Conservation (phyloP, 768 basidiomycete genomes). For the Lentinus tigrinus region DNA sequence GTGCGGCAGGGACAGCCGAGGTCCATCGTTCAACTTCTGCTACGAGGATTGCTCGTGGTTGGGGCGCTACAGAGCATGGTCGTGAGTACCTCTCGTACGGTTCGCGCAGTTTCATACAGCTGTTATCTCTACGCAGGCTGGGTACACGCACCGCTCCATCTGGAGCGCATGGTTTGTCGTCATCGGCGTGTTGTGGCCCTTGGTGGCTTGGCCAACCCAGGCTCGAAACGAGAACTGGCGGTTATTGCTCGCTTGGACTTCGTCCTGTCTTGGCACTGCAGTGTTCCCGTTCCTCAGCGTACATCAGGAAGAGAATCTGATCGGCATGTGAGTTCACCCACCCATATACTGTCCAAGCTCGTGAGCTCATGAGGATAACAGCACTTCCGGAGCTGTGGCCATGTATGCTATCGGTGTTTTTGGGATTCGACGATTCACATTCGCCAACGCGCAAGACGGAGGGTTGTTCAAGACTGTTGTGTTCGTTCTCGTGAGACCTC, state of each 20-base stretch:
- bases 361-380: background rate
- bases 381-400: conserved; percentile 40
- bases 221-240: conserved; percentile 27
- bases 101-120: background rate
- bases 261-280: conserved; percentile 51
- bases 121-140: conserved; percentile 41
- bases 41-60: conserved; percentile 35
- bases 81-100: conserved; percentile 41
- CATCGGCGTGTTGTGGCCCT: conserved; percentile 68
- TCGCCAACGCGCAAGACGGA: background rate
- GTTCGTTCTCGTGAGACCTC: conserved; percentile 4
- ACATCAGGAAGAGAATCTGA: conserved; percentile 64
- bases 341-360: background rate
- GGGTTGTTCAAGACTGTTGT: conserved; percentile 6
- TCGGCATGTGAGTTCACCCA: conserved; percentile 51
- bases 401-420: conserved; percentile 40
- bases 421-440: background rate
- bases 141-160: conserved; percentile 67
- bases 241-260: conserved; percentile 42
- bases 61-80: conserved; percentile 67
- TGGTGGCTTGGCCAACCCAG: conserved; percentile 44
- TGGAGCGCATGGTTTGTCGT: conserved; percentile 68
- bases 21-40: conserved; percentile 12
- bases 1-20: background rate
- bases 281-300: conserved; percentile 74